These are phyloP conservation scores for Lachnum nothofagi DNA, from an alignment of 2,329 filamentous ascomycete species.

Conservation along the genomic window DNA sequence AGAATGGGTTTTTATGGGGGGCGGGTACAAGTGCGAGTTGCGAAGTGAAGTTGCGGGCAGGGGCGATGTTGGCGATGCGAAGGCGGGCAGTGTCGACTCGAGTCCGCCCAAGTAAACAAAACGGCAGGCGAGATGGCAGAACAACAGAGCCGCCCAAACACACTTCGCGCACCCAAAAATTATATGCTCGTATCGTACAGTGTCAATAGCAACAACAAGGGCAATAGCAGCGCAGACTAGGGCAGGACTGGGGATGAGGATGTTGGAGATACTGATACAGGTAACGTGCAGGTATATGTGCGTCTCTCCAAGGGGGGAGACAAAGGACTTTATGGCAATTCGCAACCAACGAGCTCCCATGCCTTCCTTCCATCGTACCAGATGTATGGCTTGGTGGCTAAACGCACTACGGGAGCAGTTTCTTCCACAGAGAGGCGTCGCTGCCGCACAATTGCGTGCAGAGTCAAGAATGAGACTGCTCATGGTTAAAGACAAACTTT, in stretches of 20 bases:
- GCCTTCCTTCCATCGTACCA: no score
- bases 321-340: constrained; percentile 23
- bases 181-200: not conserved
- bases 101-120: not conserved
- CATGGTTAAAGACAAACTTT: constrained; percentile 5
- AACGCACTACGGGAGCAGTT: no score
- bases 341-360: no score
- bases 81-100: not conserved
- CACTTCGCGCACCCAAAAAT: no score
- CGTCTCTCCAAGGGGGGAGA: constrained; percentile 5
- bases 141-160: not conserved
- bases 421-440: constrained; percentile 6
- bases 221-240: not conserved
- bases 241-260: no score
- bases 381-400: no score
- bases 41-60: constrained; percentile 1
- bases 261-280: constrained; percentile 17
- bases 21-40: not conserved
- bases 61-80: not conserved
- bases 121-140: not conserved
- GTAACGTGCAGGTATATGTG: not conserved
- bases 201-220: not conserved
- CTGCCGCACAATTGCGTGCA: constrained; percentile 19
- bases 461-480: constrained; percentile 17
- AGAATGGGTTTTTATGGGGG: not conserved